Conservation (phyloP, 2,329 filamentous ascomycete species). For the Colletotrichum phormii region DNA sequence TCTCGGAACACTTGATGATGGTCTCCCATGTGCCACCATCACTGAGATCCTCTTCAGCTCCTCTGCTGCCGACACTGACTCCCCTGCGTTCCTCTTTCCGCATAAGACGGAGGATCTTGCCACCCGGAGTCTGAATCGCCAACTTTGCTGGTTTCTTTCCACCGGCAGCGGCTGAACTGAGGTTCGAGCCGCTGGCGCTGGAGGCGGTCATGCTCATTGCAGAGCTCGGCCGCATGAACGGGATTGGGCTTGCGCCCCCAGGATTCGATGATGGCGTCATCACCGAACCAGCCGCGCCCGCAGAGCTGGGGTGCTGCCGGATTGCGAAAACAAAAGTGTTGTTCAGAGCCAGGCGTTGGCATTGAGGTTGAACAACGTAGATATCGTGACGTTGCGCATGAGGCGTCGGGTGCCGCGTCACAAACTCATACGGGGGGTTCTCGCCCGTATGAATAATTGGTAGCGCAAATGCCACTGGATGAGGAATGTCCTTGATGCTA, state of each 20-base stretch:
- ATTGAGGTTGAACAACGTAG: constrained; percentile 97
- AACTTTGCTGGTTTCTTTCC: constrained; percentile 91
- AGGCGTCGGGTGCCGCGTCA: constrained; percentile 92
- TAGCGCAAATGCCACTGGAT: constrained; percentile 89
- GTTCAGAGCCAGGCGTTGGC: constrained; percentile 86
- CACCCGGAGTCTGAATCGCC: constrained; percentile 92
- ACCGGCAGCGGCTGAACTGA: constrained; percentile 64
- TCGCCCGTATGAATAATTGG: constrained; percentile 91
- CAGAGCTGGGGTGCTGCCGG: constrained; percentile 84
- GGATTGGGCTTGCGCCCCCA: constrained; percentile 66
- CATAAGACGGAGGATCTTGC: constrained; percentile 92
- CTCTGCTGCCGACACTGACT: constrained; percentile 58
- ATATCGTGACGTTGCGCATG: constrained; percentile 98
- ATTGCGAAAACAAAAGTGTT: constrained; percentile 99
- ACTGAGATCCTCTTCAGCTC: constrained; percentile 66
- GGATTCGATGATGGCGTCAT: constrained; percentile 61
- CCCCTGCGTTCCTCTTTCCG: constrained; percentile 78
- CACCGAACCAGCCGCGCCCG: constrained; percentile 46
- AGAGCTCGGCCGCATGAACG: constrained; percentile 70
- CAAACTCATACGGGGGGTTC: constrained; percentile 94
- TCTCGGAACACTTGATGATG: constrained; percentile 89
- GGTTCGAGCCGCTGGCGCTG: constrained; percentile 67
- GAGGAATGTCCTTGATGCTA: constrained; percentile 94
- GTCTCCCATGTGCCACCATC: constrained; percentile 88
- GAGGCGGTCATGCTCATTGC: constrained; percentile 74